These are phyloP conservation scores for Davidsoniella australis DNA, from an alignment of 2,329 filamentous ascomycete species.

Conservation along the genomic window DNA sequence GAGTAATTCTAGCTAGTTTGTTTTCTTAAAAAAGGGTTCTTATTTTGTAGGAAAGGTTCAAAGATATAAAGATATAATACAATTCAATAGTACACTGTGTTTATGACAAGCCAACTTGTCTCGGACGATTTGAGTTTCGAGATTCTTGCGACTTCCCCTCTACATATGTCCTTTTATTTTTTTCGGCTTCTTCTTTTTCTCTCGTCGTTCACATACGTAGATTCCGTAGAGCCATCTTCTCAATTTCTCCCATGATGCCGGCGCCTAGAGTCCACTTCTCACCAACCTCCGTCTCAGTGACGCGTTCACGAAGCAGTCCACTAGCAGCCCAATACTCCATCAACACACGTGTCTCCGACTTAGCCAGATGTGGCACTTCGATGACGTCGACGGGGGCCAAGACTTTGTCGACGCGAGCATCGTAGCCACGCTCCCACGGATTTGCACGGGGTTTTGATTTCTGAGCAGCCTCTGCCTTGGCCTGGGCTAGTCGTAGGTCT, in stretches of 20 bases:
- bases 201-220: constrained; percentile 24
- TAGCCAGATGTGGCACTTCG: constrained; percentile 50
- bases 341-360: constrained; percentile 56
- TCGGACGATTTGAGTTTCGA: background rate
- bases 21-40: background rate
- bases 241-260: constrained; percentile 73
- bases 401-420: constrained; percentile 35
- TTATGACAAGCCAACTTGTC: background rate
- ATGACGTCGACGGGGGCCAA: constrained; percentile 34
- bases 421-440: constrained; percentile 39
- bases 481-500: constrained; percentile 46
- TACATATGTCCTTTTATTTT: background rate
- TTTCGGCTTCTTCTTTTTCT: background rate
- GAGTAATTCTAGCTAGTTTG: no score
- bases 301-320: constrained; percentile 53
- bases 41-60: background rate
- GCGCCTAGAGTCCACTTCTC: constrained; percentile 74
- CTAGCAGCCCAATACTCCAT: constrained; percentile 91
- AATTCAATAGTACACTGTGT: background rate
- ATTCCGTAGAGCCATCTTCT: constrained; percentile 41
- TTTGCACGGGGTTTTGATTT: constrained; percentile 26
- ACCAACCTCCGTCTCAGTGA: constrained; percentile 54
- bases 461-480: constrained; percentile 27
- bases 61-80: constrained; percentile 7
- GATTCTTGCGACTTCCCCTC: background rate